These are phyloP conservation scores for Cutaneotrichosporon cavernicola DNA, from an alignment of 1,284 basidiomycete genomes.

Conservation along the genomic window DNA sequence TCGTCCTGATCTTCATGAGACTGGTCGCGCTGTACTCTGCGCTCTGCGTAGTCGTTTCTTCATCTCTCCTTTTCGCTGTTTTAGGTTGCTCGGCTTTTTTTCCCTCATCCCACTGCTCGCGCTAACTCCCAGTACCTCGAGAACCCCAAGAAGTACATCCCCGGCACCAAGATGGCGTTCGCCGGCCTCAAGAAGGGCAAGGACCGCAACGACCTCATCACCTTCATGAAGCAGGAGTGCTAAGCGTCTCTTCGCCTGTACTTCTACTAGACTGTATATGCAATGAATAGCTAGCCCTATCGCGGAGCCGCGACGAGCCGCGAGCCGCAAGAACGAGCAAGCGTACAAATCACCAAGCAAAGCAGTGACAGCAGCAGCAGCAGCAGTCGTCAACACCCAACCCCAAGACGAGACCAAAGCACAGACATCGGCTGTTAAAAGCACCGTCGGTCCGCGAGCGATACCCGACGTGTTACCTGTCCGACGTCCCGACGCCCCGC, in stretches of 20 bases:
- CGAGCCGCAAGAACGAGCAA: neutral
- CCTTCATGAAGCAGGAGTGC: constrained; percentile 43
- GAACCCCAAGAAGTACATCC: constrained; percentile 68
- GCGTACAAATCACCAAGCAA: neutral
- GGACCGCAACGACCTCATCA: constrained; percentile 80
- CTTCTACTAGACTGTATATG: constrained; percentile 15
- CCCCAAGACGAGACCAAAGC: neutral
- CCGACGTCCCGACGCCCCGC: too few relatives aligned
- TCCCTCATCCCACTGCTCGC: neutral
- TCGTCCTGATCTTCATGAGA: neutral
- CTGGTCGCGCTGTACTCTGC: too few relatives aligned
- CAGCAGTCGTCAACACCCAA: neutral
- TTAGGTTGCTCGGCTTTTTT: neutral
- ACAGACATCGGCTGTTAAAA: neutral
- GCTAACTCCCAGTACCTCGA: constrained; percentile 28
- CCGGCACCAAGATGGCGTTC: constrained; percentile 94
- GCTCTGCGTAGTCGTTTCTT: neutral
- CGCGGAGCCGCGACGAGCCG: neutral
- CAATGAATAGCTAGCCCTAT: constrained; percentile 10
- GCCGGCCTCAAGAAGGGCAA: constrained; percentile 96
- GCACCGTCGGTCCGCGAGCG: too few relatives aligned
- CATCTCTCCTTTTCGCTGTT: neutral
- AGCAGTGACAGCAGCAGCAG: neutral
- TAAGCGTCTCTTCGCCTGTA: constrained; percentile 11
- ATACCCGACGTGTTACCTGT: too few relatives aligned